Conservation (phyloP, 2,329 filamentous ascomycete species). For the Tolypocladium amazonense region DNA sequence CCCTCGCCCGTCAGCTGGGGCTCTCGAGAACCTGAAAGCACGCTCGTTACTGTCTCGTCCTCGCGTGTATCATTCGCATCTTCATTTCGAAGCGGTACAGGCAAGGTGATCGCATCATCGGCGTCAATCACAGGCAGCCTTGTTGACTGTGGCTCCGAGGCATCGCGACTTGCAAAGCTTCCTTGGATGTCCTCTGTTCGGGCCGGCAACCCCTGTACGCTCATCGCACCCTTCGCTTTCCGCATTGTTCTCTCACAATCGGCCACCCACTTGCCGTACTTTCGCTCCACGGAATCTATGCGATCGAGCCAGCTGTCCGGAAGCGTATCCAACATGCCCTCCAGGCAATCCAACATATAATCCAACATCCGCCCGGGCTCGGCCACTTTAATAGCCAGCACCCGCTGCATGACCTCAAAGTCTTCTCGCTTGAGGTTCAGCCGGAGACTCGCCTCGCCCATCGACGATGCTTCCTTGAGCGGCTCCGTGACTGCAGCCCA, state of each 20-base stretch:
- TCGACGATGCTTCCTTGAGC: constrained; percentile 8
- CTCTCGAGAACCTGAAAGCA: background rate
- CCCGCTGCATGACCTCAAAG: constrained; percentile 47
- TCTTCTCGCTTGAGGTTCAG: constrained; percentile 30
- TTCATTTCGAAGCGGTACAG: background rate
- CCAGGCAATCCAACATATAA: constrained; percentile 74
- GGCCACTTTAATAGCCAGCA: constrained; percentile 59
- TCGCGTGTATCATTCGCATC: background rate
- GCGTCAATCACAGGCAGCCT: background rate
- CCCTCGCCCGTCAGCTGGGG: background rate
- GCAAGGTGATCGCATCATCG: background rate
- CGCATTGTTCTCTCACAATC: constrained; percentile 65
- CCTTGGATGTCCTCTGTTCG: background rate
- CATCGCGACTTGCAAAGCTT: background rate
- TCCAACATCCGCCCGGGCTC: constrained; percentile 66
- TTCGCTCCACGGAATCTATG: constrained; percentile 68
- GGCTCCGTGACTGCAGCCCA: constrained; percentile 49
- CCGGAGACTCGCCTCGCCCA: constrained; percentile 7
- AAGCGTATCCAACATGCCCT: constrained; percentile 73
- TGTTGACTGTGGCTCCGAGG: background rate
- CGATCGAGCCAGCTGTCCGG: constrained; percentile 81
- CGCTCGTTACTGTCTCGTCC: background rate
- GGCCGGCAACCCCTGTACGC: background rate
- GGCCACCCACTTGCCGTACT: constrained; percentile 72
- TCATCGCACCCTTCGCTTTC: constrained; percentile 44